Evolutionary conservation across 2,329 filamentous ascomycete species (phyloP), one percentile per base, ranked within the genome.

Genomic region (Clonostachys solani): DNA sequence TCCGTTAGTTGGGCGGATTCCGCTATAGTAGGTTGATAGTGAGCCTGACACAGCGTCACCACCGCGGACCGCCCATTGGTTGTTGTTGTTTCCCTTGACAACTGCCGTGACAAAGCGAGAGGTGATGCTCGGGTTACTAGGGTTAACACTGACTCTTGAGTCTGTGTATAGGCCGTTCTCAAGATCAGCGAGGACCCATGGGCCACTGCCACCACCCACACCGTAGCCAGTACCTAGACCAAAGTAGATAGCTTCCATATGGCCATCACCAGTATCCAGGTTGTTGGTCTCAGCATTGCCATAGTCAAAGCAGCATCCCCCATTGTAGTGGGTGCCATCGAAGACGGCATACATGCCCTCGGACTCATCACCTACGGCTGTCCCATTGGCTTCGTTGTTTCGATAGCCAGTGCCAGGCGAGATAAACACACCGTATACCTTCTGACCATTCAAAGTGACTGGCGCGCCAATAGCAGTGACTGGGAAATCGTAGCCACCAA

Each of bases 111-210:
- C 51, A 59, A 86, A 86, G 1, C 81, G 75, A 49, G 66, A 63
- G 2, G 68, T 66, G 48, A 84, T 66, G 0, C 76, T 71, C 7
- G 78, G 78, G 53, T 83, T 71, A 2, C 48, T 72, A 2, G 71
- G 43, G 57, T 85, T 84, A 46, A 74, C 60, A 2, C 56, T 59
- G 3, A 69, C 23, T 49, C 59, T 71, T 1, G 45, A 10, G 13
- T 81, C 82, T 0, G 81, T 82, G 65, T 85, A 86, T 3, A 87
- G 64, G 5, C 80, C 79, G 51, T 86, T 84, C 59, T 87, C 83
- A 0, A 87, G 72, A 61, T 87, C 83, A 1, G 81, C 83, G 81
- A 86, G 85, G 54, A 86, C 59, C 83, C 83, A 86, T 0, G 83
- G 83, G 0, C 83, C 82, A 40, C 54, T 72, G 41, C 81, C 82